Evolutionary conservation across 805 yeast species (phyloP), one percentile per base, ranked within the genome.

Genomic region (Teunomyces panamensis): DNA sequence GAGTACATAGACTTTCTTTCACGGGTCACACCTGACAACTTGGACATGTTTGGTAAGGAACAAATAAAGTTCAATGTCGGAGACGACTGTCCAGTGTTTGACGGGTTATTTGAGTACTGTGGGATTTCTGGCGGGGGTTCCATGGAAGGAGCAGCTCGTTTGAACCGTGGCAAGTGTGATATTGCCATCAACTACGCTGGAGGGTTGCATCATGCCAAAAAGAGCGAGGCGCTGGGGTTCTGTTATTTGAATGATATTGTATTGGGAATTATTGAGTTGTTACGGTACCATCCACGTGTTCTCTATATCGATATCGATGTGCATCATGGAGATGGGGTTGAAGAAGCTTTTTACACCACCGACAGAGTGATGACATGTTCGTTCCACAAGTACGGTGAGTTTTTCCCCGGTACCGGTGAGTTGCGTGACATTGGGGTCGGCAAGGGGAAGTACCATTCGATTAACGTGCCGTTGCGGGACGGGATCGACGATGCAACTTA

Each of bases 281-380:
- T 90, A 56, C 73, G 96, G 50, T 85, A 84, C 61, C 91, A 87
- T 64, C 89, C 96, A 27, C 79, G 96, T 49, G 96, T 89, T 8
- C 67, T 89, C 39, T 89, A 89, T 63, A 87, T 89, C 49, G 97
- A 89, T 63, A 89, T 88, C 44, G 97, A 89, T 63, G 84, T 89
- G 20, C 97, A 89, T 63, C 97, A 89, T 62, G 97, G 97, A 29
- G 97, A 89, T 65, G 97, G 96, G 51, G 97, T 89, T 4, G 95
- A 90, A 64, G 96, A 90, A 65, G 96, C 96, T 1, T 89, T 89
- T 59, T 90, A 89, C 64, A 81, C 95, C 29, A 87, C 96, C 1
- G 96, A 90, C 65, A 71, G 96, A 39, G 97, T 89, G 32, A 88
- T 87, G 89, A 89, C 96, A 1, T 79, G 86, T 47, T 87, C 96